Evolutionary conservation across 345 rosid species (phyloP).

Genomic region (Angophora floribunda): DNA sequence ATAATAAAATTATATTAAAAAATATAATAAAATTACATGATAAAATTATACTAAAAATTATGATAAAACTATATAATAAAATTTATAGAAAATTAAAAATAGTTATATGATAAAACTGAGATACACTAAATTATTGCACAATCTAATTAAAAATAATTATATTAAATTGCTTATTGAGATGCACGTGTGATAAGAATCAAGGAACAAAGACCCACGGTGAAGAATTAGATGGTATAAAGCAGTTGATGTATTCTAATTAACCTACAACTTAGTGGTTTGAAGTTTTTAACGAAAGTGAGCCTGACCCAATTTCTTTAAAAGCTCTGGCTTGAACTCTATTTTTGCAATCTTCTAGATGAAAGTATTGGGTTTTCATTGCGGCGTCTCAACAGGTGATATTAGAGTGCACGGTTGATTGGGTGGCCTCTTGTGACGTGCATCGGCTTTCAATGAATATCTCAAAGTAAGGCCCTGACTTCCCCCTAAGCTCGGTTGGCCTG

Average conservation of each 20-base stretch:
- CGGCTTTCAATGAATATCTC: accelerated
- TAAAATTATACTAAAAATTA: too few species aligned
- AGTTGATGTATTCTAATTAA: too few species aligned
- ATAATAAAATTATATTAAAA: too few species aligned
- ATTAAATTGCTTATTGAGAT: background rate
- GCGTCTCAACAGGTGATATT: background rate
- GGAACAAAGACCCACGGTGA: accelerated
- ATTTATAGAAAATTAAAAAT: too few species aligned
- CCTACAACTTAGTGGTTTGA: accelerated
- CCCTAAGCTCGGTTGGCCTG: background rate
- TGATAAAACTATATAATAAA: too few species aligned
- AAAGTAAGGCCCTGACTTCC: background rate
- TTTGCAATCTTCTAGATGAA: background rate
- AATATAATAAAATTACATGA: too few species aligned
- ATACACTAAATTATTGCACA: background rate
- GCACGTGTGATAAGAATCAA: background rate
- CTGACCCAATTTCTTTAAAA: accelerated
- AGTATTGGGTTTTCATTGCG: accelerated
- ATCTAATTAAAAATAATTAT: background rate
- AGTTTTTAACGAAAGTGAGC: accelerated
- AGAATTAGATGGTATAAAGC: background rate
- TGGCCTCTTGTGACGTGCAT: accelerated
- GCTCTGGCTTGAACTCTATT: background rate
- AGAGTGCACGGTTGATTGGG: background rate
- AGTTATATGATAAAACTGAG: background rate